A percentile compares a stretch with the other conserved stretches of the same genome.
phyloP scores from a whole-genome alignment of 192 early-diverging fungal genomes.

The Coemansia sp. region DNA sequence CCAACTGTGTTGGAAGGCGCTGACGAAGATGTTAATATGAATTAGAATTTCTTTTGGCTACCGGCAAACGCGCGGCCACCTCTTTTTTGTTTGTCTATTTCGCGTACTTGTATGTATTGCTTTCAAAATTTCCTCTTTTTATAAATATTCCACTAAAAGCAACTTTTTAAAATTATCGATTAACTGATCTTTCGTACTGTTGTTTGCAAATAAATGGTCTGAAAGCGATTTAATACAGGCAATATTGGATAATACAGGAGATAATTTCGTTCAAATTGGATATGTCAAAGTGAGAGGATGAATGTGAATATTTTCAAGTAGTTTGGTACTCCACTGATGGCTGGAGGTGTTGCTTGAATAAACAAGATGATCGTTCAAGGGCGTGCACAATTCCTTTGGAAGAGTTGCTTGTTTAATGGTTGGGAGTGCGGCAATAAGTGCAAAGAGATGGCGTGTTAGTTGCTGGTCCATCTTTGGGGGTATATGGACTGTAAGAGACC shows the following conservation, averaged over 20 bases:
- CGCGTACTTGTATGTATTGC: neutral
- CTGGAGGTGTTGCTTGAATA: neutral
- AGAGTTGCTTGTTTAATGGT: neutral
- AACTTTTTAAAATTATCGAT: too few species aligned
- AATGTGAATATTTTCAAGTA: neutral
- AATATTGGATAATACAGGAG: too few species aligned
- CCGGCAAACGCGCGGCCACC: too few species aligned
- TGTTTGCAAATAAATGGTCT: too few species aligned
- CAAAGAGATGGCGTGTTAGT: neutral
- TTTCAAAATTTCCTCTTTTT: neutral
- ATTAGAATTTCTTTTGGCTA: neutral
- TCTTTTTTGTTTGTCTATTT: neutral
- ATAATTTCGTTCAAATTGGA: neutral
- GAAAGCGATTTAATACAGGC: too few species aligned
- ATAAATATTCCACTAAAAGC: neutral
- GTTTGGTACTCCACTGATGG: neutral
- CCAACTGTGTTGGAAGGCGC: conserved; percentile 21
- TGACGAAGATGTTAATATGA: conserved; percentile 22
- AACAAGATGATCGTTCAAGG: neutral
- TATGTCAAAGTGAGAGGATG: neutral
- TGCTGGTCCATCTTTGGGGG: neutral
- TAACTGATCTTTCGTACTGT: too few species aligned
- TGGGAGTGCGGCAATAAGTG: neutral
- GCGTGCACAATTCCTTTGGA: neutral
- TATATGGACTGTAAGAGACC: neutral